Evolutionary conservation across 2,329 filamentous ascomycete genomes (phyloP), one percentile per base, ranked within the genome.

Genomic region (Ophiocordyceps robertsii): DNA sequence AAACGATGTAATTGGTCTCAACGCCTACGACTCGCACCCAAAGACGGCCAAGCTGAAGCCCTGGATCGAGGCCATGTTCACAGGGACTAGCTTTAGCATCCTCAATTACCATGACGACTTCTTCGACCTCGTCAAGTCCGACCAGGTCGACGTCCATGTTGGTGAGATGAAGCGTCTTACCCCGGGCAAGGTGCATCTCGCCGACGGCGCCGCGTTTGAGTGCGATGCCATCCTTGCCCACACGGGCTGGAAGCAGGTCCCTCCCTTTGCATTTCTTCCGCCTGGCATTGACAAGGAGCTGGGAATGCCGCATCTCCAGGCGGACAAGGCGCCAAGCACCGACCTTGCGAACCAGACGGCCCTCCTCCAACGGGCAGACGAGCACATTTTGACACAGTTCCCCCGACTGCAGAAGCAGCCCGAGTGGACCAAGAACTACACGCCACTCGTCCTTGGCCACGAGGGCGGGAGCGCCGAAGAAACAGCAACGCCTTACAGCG

Each of bases 41-140:
- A 67, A 75, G 50, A 67, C 62, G 0, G 63, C 63, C 33, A 75
- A 73, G 55, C 62, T 77, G 19, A 72, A 70, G 55, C 72, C 73
- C 0, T 73, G 71, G 66, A 64, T 60, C 14, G 55, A 63, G 3
- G 54, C 66, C 30, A 69, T 73, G 54, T 80, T 71, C 58, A 66
- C 68, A 5, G 75, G 67, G 2, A 67, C 67, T 8, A 70, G 67
- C 5, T 63, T 80, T 21, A 72, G 71, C 41, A 79, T 83, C 40
- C 62, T 75, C 41, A 82, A 80, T 54, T 80, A 76, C 49, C 64
- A 68, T 1, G 71, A 64, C 4, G 64, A 73, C 50, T 70, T 80
- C 49, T 73, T 77, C 49, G 71, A 76, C 4, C 57, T 77, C 13
- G 67, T 80, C 14, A 64, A 64, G 32, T 53, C 61, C 16, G 75